Base-by-base conservation (phyloP, 352 stramenopile species). In the Phytophthora colocasiae region DNA sequence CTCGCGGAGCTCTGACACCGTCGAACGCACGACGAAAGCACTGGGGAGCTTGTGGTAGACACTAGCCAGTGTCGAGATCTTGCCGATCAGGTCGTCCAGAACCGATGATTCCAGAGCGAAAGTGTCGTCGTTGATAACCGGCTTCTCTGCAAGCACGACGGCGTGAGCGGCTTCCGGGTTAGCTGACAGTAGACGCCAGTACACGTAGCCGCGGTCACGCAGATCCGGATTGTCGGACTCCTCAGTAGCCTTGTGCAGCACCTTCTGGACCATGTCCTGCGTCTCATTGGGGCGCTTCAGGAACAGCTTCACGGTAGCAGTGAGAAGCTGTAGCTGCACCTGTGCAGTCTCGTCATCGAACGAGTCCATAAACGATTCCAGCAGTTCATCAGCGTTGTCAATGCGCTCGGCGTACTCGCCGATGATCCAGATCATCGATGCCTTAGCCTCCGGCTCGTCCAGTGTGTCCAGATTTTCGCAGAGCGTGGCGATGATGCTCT, bases 381-480 rank as follows among this genome's bases (percentile, higher is more conserved):
- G 75, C 17, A 99, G 82, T 73, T 99, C 97, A 75, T 99, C 97
- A 0, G 98, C 98, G 75, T 99, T 99, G 71, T 99, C 98, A 62
- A 99, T 99, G 55, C 97, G 96, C 74, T 99, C 97, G 3, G 97
- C 97, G 73, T 99, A 99, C 84, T 99, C 98, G 32, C 98, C 98
- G 70, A 99, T 99, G 73, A 99, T 99, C 98, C 98, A 99, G 72
- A 99, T 98, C 96, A 99, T 99, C 15, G 89, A 97, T 5, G 97
- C 97, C 85, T 99, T 99, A 10, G 98, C 98, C 71, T 99, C 94
- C 0, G 98, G 98, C 71, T 99, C 98, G 75, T 99, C 98, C 22
- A 99, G 73, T 9, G 97, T 99, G 77, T 99, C 98, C n/a, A 99
- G 78, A 77, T 99, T 99, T 69, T 99, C 97, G 73, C 98, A 99